Conservation (phyloP, 495 filamentous ascomycete species). For the Sporormia fimetaria region DNA sequence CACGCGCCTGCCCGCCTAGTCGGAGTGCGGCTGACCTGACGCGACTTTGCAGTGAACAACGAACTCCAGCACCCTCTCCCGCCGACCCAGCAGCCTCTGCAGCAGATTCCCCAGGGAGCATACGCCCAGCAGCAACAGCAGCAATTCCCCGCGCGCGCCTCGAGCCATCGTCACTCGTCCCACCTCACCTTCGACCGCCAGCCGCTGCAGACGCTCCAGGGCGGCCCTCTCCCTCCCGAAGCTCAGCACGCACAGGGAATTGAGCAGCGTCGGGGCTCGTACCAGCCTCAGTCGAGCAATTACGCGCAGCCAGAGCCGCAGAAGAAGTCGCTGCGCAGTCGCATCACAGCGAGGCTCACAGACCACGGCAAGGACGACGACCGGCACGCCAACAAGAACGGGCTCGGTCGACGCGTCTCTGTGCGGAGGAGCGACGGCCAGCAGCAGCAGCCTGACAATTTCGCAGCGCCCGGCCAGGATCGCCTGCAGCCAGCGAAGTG, state of each 20-base stretch:
- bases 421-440: slow-evolving; percentile 17
- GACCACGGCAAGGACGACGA: slow-evolving; percentile 16
- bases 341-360: slow-evolving; percentile 6
- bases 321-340: slow-evolving; percentile 17
- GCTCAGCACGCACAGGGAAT: slow-evolving; percentile 9
- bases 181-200: slow-evolving; percentile 22
- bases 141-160: slow-evolving; percentile 13
- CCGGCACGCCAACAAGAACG: slow-evolving; percentile 13
- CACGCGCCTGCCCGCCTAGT: slow-evolving; percentile 6
- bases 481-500: slow-evolving; percentile 16
- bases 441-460: slow-evolving; percentile 2
- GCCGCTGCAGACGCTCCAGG: slow-evolving; percentile 2
- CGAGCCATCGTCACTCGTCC: slow-evolving; percentile 23
- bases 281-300: slow-evolving; percentile 12
- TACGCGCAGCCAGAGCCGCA: slow-evolving; percentile 15
- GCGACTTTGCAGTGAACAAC: slow-evolving; percentile 24
- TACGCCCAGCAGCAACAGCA: slow-evolving; percentile 16
- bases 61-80: slow-evolving; percentile 16
- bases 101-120: slow-evolving; percentile 13
- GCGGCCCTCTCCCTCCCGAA: background rate
- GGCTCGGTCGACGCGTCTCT: slow-evolving; percentile 17
- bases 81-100: slow-evolving; percentile 3
- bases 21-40: slow-evolving; percentile 22
- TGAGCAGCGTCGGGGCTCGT: slow-evolving; percentile 21
- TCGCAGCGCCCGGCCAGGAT: slow-evolving; percentile 8